Evolutionary conservation across 164 flowering plant species (phyloP).

Genomic region (Houttuynia cordata): DNA sequence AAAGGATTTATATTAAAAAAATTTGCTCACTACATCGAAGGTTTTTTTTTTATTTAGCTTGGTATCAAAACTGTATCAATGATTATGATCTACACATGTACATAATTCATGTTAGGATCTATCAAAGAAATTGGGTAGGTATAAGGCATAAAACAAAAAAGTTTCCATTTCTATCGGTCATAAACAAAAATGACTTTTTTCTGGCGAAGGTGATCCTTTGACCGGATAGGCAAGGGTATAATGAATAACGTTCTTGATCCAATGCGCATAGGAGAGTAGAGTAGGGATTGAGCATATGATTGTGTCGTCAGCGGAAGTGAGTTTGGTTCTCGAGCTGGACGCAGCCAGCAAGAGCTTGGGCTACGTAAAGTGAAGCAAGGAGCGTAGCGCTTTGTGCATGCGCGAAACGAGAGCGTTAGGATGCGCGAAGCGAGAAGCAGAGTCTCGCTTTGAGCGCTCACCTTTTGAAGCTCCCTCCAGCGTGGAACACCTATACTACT

Average conservation of each 20-base stretch:
- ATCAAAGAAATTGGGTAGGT: background rate
- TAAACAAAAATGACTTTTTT: background rate
- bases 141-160: background rate
- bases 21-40: too few species aligned
- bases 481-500: too few species aligned
- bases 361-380: background rate
- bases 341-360: background rate
- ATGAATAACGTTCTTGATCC: background rate
- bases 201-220: slow-evolving; percentile 2
- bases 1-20: too few species aligned
- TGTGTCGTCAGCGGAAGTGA: background rate
- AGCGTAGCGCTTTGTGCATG: background rate
- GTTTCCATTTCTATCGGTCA: background rate
- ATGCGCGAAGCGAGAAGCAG: too few species aligned
- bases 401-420: too few species aligned
- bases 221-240: background rate
- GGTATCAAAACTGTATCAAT: too few species aligned
- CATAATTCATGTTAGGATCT: background rate
- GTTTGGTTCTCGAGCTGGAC: background rate
- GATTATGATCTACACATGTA: too few species aligned
- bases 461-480: too few species aligned
- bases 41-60: too few species aligned
- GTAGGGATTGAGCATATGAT: too few species aligned
- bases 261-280: too few species aligned
- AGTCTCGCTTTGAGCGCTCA: too few species aligned